A percentile compares a stretch with the other conserved stretches of the same genome.
These are phyloP conservation scores for Penicillium verhagenii DNA, from an alignment of 495 filamentous ascomycete species.

Conservation along the genomic window DNA sequence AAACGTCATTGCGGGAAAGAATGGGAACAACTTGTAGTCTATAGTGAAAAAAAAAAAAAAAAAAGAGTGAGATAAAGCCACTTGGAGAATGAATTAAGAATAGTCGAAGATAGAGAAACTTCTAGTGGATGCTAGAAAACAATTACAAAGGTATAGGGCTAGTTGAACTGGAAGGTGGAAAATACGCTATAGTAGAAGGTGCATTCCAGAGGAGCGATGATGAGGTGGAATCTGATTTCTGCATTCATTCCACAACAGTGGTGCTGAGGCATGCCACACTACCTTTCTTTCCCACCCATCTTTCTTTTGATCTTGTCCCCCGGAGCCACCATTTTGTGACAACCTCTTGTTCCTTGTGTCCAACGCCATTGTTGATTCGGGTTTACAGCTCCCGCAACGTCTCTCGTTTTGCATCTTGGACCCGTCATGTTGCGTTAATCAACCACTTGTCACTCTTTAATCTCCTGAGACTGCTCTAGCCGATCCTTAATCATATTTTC, in stretches of 20 bases:
- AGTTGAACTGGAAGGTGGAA: not conserved
- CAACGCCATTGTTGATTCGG: conserved; percentile 2
- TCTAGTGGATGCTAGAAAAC: not conserved
- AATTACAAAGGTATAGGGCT: not conserved
- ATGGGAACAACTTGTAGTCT: not conserved
- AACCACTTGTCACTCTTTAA: conserved; percentile 18
- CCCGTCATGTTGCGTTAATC: conserved; percentile 13
- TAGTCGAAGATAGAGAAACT: not conserved
- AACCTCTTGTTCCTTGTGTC: conserved; percentile 2
- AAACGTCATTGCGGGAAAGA: too few relatives aligned
- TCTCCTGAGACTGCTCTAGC: conserved; percentile 4
- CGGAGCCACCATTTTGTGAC: not conserved
- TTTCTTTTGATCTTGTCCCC: conserved; percentile 10
- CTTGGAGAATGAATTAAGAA: not conserved
- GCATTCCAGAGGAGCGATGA: not conserved
- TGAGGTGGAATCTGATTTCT: conserved; percentile 8
- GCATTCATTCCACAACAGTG: conserved; percentile 11
- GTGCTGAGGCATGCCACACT: conserved; percentile 19
- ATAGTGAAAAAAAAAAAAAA: not conserved
- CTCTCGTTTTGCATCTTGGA: conserved; percentile 6
- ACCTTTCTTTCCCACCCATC: conserved; percentile 1
- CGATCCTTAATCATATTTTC: conserved; percentile 11
- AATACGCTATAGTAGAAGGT: not conserved
- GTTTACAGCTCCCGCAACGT: conserved; percentile 14
- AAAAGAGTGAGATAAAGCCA: not conserved